phyloP scores from a whole-genome alignment of 305 asterid genomes.

The Salvia sclarea region DNA sequence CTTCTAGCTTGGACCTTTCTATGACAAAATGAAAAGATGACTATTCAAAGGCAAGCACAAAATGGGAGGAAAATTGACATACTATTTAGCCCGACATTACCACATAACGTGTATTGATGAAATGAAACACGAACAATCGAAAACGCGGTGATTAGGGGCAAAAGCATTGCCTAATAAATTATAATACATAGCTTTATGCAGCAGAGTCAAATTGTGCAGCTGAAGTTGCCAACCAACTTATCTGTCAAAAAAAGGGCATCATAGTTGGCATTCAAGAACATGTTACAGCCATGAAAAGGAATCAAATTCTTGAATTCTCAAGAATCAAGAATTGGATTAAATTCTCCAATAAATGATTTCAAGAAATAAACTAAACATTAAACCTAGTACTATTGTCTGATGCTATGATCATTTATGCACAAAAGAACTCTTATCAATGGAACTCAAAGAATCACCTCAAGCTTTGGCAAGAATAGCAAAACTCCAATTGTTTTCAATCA shows the following conservation, averaged over 20 bases:
- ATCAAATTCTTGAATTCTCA: neutral
- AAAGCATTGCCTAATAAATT: neutral
- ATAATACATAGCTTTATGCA: neutral
- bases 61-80: neutral
- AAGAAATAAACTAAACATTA: neutral
- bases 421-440: conserved; percentile 21
- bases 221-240: conserved; percentile 30
- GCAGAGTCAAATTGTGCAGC: conserved; percentile 22
- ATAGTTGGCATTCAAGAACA: conserved; percentile 32
- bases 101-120: neutral
- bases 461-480: conserved; percentile 26
- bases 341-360: neutral
- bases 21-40: neutral
- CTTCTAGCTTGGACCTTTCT: neutral
- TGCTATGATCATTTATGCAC: conserved; percentile 1
- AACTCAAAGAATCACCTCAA: conserved; percentile 20
- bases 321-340: conserved; percentile 4
- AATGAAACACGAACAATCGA: neutral
- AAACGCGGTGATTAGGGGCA: neutral
- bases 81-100: too few species aligned
- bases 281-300: conserved; percentile 7
- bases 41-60: neutral
- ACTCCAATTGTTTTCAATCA: conserved; percentile 42
- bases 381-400: conserved; percentile 7
- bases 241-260: conserved; percentile 18